Base-by-base conservation (phyloP, 176 grass and related monocot species). In the Phoenix dactylifera region DNA sequence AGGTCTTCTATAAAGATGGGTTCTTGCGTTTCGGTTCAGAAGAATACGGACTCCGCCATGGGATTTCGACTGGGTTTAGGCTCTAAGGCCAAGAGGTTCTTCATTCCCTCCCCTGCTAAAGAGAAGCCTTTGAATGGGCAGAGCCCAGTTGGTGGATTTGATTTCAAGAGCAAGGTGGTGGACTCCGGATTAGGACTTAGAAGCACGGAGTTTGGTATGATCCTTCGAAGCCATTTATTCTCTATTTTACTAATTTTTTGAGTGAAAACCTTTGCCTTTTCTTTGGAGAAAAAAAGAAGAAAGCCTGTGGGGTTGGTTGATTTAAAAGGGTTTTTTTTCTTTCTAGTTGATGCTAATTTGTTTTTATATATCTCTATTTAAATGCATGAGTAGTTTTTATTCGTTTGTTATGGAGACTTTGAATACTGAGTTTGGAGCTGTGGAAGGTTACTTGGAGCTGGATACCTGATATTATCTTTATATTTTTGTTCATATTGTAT, bases 121-220 rank as follows among this genome's bases (percentile, higher is more conserved):
- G 70, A 63, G 10, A 73, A 73, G 6, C 28, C 59, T 73, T 53
- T 62, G 6, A 28, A 73, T 49, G 70, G 26, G 3, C 28, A 54
- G 39, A 60, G 48, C 5, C 26, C 14, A 24, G 51, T 48, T 63
- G 76, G 71, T 66, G 77, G 57, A 19, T 78, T 68, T 54, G 55
- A 78, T 65, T 63, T 69, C 57, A 59, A 60, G 71, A 15, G 22
- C 62, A 73, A 79, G 69, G 22, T 54, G 12, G 57, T 50, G 57
- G 76, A 56, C 16, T 49, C 24, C 24, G 61, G 32, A 16, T 67
- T 83, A 29, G 58, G 24, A 68, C 4, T 49, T 71, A 76, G 61
- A 60, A 92, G 54, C 63, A 55, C 63, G 2, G 66, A 83, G 64
- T 74, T 83, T 62, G 93, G 93, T 98, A 92, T 23, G 14, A 32